These are phyloP conservation scores for Sugiyamaella grinbergsii DNA, from an alignment of 1,139 yeast genomes.

Conservation along the genomic window DNA sequence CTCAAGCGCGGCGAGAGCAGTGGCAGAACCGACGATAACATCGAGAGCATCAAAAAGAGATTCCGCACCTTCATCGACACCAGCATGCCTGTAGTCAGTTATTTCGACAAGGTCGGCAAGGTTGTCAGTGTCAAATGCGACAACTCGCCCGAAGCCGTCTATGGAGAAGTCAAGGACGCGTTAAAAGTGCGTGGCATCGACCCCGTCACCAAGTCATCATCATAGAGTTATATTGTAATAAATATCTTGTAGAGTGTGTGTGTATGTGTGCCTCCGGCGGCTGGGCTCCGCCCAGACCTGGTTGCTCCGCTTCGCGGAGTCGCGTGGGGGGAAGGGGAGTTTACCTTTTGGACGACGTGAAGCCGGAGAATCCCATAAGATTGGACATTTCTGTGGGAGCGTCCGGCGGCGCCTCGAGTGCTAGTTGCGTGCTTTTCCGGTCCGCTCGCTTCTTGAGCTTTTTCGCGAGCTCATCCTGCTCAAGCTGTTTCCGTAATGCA, in stretches of 20 bases:
- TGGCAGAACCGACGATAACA: slow-evolving; percentile 91
- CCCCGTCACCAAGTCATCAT: background rate
- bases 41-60: slow-evolving; percentile 86
- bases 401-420: slow-evolving; percentile 16
- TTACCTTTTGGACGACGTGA: slow-evolving; percentile 33
- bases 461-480: slow-evolving; percentile 42
- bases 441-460: slow-evolving; percentile 33
- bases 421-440: slow-evolving; percentile 35
- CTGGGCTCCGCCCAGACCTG: too few species aligned
- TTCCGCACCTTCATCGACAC: slow-evolving; percentile 85
- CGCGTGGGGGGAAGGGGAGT: background rate
- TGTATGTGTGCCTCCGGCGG: too few species aligned
- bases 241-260: background rate
- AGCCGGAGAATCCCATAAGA: slow-evolving; percentile 64
- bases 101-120: slow-evolving; percentile 71
- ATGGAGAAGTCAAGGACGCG: slow-evolving; percentile 66
- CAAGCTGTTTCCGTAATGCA: slow-evolving; percentile 47
- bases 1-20: slow-evolving; percentile 92
- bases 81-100: slow-evolving; percentile 91
- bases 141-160: slow-evolving; percentile 77
- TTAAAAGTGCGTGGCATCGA: slow-evolving; percentile 46
- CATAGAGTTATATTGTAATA: background rate
- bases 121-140: slow-evolving; percentile 82
- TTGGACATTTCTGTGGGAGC: slow-evolving; percentile 41
- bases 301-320: too few species aligned